phyloP scores from a whole-genome alignment of 75 land plant genomes.

The Ceratopteris richardii region DNA sequence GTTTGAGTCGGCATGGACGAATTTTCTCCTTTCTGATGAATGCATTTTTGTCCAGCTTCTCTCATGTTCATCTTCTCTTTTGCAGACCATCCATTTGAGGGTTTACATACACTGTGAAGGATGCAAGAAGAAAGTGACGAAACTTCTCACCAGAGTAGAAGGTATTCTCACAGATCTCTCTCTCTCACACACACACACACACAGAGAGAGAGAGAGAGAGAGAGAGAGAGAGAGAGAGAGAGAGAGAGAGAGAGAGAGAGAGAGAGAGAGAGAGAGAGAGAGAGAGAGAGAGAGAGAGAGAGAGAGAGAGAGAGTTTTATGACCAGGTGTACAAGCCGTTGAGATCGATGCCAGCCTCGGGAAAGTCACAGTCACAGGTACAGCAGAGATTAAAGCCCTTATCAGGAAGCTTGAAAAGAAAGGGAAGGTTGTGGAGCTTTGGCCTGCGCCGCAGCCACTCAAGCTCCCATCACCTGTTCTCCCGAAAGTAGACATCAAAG shows the following conservation, averaged over 20 bases:
- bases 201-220: background rate
- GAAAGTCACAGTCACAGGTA: conserved; percentile 55
- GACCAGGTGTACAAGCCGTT: conserved; percentile 35
- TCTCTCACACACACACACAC: too few species aligned
- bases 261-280: background rate
- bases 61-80: background rate
- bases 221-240: background rate
- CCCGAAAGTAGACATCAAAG: conserved; percentile 14
- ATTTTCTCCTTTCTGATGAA: background rate
- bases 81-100: conserved; percentile 57
- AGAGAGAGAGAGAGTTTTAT: background rate
- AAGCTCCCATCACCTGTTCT: background rate
- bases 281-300: background rate
- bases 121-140: conserved; percentile 68
- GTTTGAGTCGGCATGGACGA: too few species aligned
- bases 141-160: conserved; percentile 48
- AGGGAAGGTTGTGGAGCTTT: conserved; percentile 59
- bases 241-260: background rate
- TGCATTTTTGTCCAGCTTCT: background rate
- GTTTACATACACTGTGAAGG: conserved; percentile 71
- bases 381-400: conserved; percentile 33
- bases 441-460: conserved; percentile 19
- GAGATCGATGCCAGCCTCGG: conserved; percentile 48
- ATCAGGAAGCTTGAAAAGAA: conserved; percentile 48
- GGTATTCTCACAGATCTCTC: conserved; percentile 37